phyloP scores from a whole-genome alignment of 1,284 basidiomycete genomes.

The Ganoderma sinense region DNA sequence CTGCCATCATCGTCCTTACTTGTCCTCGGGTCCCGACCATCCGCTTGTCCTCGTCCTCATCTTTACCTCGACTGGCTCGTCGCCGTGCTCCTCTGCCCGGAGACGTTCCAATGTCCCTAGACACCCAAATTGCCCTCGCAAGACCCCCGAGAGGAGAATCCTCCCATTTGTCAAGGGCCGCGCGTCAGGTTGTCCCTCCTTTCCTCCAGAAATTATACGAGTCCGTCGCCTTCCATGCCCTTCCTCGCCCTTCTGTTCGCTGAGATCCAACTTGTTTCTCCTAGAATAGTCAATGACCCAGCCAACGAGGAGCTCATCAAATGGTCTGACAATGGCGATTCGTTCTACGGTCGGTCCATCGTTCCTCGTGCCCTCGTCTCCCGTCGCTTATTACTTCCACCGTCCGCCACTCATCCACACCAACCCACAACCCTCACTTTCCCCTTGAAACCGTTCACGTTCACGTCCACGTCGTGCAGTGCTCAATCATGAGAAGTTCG shows the following conservation, averaged over 20 bases:
- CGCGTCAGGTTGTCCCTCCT: slow-evolving; percentile 74
- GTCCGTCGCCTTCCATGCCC: slow-evolving; percentile 48
- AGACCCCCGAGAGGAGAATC: slow-evolving; percentile 51
- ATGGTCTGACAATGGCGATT: slow-evolving; percentile 91
- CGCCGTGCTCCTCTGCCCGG: neutral
- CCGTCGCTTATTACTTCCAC: slow-evolving; percentile 10
- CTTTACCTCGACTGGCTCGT: neutral
- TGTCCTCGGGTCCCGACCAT: neutral
- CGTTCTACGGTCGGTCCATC: slow-evolving; percentile 48
- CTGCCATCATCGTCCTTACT: slow-evolving; percentile 18
- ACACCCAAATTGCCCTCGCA: slow-evolving; percentile 61
- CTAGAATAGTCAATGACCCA: slow-evolving; percentile 91
- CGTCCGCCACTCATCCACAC: slow-evolving; percentile 1
- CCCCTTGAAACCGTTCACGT: neutral
- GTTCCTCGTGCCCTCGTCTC: slow-evolving; percentile 4
- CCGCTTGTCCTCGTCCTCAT: neutral
- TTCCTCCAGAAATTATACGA: slow-evolving; percentile 95
- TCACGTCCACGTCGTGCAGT: slow-evolving; percentile 59
- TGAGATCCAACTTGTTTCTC: slow-evolving; percentile 14
- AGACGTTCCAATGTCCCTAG: slow-evolving; percentile 38
- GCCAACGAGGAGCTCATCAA: slow-evolving; percentile 85
- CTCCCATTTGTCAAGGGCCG: slow-evolving; percentile 57
- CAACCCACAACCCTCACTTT: neutral
- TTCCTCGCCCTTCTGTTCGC: slow-evolving; percentile 18
- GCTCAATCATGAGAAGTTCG: slow-evolving; percentile 92